phyloP scores from a whole-genome alignment of 2,329 filamentous ascomycete species.

The Diaporthe australafricana region DNA sequence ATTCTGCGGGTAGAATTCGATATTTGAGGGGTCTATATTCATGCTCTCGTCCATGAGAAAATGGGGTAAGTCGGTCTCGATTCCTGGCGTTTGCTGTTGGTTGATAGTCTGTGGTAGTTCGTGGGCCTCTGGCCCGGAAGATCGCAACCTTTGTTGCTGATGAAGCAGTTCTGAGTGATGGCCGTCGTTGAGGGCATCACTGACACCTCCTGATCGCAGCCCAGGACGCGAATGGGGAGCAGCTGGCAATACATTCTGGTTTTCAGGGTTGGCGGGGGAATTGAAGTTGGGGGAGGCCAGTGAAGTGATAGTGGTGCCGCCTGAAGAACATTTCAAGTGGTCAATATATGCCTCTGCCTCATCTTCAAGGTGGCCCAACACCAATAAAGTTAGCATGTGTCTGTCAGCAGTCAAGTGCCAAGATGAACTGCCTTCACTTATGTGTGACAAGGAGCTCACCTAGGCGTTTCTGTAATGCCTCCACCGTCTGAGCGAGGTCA shows the following conservation, averaged over 20 bases:
- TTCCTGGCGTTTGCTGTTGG: neutral
- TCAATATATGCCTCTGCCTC: neutral
- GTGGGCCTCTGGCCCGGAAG: neutral
- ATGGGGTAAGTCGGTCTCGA: neutral
- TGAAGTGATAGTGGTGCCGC: neutral
- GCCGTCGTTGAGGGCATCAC: neutral
- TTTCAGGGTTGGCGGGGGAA: too few relatives aligned
- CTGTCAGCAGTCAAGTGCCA: too few relatives aligned
- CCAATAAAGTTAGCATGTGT: fast-evolving
- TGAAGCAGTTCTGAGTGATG: too few relatives aligned
- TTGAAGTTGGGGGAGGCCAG: too few relatives aligned
- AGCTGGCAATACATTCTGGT: fast-evolving
- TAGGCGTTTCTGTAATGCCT: neutral
- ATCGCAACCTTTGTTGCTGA: neutral
- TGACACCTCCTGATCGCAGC: too few relatives aligned
- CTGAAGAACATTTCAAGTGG: neutral
- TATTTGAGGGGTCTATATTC: neutral
- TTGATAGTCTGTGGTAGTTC: too few relatives aligned
- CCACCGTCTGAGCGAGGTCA: neutral
- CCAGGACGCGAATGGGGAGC: neutral
- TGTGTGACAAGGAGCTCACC: neutral
- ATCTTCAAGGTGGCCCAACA: neutral
- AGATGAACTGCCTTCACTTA: fast-evolving
- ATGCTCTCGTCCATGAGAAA: neutral
- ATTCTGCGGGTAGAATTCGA: neutral